Base-by-base conservation (phyloP, 2,329 filamentous ascomycete species). In the Cladosporium oxysporum region DNA sequence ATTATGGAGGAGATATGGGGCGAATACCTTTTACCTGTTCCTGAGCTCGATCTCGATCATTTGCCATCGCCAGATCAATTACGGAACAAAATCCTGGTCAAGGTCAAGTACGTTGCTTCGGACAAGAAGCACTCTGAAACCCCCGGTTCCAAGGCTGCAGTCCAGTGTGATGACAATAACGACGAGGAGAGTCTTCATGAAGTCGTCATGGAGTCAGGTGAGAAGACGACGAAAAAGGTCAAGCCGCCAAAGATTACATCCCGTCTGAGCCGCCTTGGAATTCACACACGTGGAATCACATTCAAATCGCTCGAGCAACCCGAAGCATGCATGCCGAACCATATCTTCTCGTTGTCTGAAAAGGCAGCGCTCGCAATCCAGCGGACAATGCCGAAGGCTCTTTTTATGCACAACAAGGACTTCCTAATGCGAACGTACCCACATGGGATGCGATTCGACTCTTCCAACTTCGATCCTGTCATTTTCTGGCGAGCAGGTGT, bases 1-100 rank as follows among this genome's bases (percentile, higher is more conserved):
- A 96, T 98, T 69, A 97, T 99, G 90, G 88, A 88, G 70, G 88
- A 97, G 71, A 90, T 91, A 69, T 99, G 93, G 93, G 86, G 84
- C 47, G 88, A 86, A 0, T 80, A 90, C 72, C 83, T 98, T 5
- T 82, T 97, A 11, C 88, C 92, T 80, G 35, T 83, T 80, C 82
- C 71, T 14, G 67, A 69, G 26, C 87, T 74, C 82, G 87, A 81
- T 8, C 71, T 77, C 5, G 84, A 93, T 29, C 90, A 91, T 0
- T 85, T 87, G 35, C 88, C 96, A 0, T 72, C 75, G 0, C 69
- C 82, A 18, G 86, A 87, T 16, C 87, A 92, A 11, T 79, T 98
- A 58, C 84, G 85, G 61, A 84, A 87, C 64, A 97, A 93, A 78
- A 97, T 98, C 65, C 82, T 83, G 5, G 77, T 84, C 72, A 84